Conservation (phyloP, 2,329 filamentous ascomycete species). For the Gyromitra esculenta region DNA sequence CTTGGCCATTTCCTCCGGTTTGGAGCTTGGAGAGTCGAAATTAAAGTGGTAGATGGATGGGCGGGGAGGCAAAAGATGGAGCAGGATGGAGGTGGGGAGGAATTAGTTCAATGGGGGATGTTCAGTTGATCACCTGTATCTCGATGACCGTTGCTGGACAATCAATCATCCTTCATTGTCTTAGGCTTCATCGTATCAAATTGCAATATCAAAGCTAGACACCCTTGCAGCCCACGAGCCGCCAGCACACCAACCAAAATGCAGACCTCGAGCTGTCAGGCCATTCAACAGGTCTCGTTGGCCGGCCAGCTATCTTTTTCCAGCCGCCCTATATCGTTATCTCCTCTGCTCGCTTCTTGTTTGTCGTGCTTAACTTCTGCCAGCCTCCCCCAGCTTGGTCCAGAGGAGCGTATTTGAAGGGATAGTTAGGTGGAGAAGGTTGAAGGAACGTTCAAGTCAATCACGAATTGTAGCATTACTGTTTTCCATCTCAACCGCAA, state of each 20-base stretch:
- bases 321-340: slow-evolving; percentile 41
- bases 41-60: background rate
- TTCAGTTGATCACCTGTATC: slow-evolving; percentile 3
- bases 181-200: slow-evolving; percentile 22
- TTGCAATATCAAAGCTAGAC: slow-evolving; percentile 27
- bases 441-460: slow-evolving; percentile 4
- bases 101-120: slow-evolving; percentile 4
- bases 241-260: slow-evolving; percentile 45
- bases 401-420: slow-evolving; percentile 3
- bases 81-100: slow-evolving; percentile 3
- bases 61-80: background rate
- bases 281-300: slow-evolving; percentile 31
- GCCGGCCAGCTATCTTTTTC: slow-evolving; percentile 36
- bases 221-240: slow-evolving; percentile 36
- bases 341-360: slow-evolving; percentile 36
- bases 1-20: slow-evolving; percentile 3
- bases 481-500: slow-evolving; percentile 9
- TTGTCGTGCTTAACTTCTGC: slow-evolving; percentile 32
- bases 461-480: slow-evolving; percentile 7
- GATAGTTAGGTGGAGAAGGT: background rate
- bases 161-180: background rate
- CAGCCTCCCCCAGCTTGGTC: slow-evolving; percentile 28
- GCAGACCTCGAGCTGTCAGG: slow-evolving; percentile 32
- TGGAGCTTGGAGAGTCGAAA: background rate
- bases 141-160: background rate